A percentile compares a stretch with the other conserved stretches of the same genome.
phyloP scores from a whole-genome alignment of 1,284 basidiomycete genomes.

The Leccinum cinnamomeum region DNA sequence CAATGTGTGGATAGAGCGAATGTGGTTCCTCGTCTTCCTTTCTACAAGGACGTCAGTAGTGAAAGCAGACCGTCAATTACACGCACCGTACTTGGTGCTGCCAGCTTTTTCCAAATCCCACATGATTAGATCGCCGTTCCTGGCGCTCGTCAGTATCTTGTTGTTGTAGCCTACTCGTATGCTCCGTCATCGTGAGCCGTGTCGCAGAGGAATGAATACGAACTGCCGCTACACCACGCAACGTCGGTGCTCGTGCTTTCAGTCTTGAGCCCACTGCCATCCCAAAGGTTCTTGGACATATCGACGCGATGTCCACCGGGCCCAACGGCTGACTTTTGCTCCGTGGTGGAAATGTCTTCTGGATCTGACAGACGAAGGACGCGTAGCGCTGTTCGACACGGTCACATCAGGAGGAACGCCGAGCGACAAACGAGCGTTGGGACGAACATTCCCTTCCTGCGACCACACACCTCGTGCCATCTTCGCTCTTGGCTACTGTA shows the following conservation, averaged over 20 bases:
- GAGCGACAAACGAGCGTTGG: slow-evolving; percentile 1
- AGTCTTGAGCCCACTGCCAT: slow-evolving; percentile 68
- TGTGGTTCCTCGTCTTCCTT: slow-evolving; percentile 70
- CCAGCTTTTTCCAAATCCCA: slow-evolving; percentile 79
- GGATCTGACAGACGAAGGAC: slow-evolving; percentile 58
- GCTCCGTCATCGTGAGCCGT: background rate
- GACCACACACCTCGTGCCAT: slow-evolving; percentile 64
- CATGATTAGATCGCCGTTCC: slow-evolving; percentile 82
- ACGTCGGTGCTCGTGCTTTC: slow-evolving; percentile 78
- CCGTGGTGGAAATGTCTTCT: slow-evolving; percentile 38
- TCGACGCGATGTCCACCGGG: slow-evolving; percentile 63
- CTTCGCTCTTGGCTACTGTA: slow-evolving; percentile 62
- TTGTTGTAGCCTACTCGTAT: slow-evolving; percentile 59
- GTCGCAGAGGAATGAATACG: slow-evolving; percentile 32
- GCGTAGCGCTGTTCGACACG: slow-evolving; percentile 52
- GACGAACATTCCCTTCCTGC: slow-evolving; percentile 72
- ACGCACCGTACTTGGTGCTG: slow-evolving; percentile 67
- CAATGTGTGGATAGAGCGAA: slow-evolving; percentile 74
- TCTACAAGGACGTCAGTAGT: slow-evolving; percentile 44
- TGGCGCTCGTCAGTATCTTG: slow-evolving; percentile 81
- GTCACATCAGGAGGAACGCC: slow-evolving; percentile 14
- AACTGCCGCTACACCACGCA: slow-evolving; percentile 78
- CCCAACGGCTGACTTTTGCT: slow-evolving; percentile 56
- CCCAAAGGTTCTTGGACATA: slow-evolving; percentile 70
- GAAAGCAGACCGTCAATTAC: slow-evolving; percentile 6